Base-by-base conservation (phyloP, 2,329 filamentous ascomycete genomes). In the Ophiostoma perfectum region DNA sequence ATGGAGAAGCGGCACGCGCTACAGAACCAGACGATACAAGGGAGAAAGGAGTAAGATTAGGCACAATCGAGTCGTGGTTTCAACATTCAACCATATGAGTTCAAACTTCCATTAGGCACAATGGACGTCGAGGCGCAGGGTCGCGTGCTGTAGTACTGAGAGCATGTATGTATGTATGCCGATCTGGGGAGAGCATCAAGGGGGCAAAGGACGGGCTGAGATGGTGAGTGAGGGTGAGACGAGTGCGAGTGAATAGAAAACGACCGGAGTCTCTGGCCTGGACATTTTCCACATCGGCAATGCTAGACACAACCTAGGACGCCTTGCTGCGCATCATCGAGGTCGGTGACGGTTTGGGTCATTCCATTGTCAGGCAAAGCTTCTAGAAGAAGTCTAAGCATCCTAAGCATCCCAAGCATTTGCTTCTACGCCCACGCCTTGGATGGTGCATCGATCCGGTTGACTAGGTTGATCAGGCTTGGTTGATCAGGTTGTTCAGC, bases 251-350 rank as follows among this genome's bases (percentile, higher is more conserved):
- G 27, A 27, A 27, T 27, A 27, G 27, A 27, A 27, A 27, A 27
- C 27, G 27, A 27, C 27, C 2, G 27, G 27, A 1, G 27, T 27
- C 6, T 55, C 6, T 11, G 18, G 27, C 27, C 27, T 36, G 8
- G 18, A 55, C 27, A 36, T 55, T 55, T 52, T 11, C 18, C 8
- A 55, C n/a, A 55, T 55, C 4, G 49, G 27, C 27, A 55, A 55
- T 27, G n/a, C 49, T 55, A 55, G 49, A 27, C 18, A 55, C 5
- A 27, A 27, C 27, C 27, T 2, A 27, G 27, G 27, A 27, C 49
- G 49, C 18, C 49, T 55, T 55, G 18, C 49, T 55, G 49, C 49
- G 49, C 49, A 55, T 36, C 49, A 55, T 55, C 49, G 7, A 55
- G 49, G 8, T 55, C 49, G 49, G 49, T 55, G 49, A 55, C 49